Evolutionary conservation across 2,329 filamentous ascomycete genomes (phyloP).

Genomic region (Aureobasidium sp.): DNA sequence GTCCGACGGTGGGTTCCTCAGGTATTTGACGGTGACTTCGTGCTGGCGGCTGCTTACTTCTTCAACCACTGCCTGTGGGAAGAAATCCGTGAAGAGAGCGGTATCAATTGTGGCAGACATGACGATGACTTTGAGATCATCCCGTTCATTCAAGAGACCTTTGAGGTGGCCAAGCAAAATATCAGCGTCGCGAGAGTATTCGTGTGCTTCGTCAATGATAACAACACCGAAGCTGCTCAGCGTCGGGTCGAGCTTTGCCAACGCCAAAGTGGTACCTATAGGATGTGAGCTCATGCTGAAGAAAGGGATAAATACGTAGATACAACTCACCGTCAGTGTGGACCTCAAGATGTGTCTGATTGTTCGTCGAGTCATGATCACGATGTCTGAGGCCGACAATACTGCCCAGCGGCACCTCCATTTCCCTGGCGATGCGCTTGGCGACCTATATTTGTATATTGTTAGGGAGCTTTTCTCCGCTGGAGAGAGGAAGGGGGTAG

Average conservation of each 20-base stretch:
- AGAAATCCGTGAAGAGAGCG: neutral
- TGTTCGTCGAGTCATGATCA: neutral
- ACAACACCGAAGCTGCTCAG: neutral
- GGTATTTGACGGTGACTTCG: neutral
- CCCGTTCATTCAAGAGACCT: neutral
- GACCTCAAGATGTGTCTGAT: neutral
- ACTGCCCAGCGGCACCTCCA: neutral
- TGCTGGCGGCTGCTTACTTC: neutral
- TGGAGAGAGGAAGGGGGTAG: too few species aligned
- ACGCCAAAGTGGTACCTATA: neutral
- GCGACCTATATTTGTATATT: neutral
- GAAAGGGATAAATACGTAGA: too few species aligned
- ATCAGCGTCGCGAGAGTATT: neutral
- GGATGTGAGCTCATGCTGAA: too few species aligned
- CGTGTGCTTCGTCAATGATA: constrained; percentile 1
- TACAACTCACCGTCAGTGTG: neutral
- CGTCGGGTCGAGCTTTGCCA: neutral
- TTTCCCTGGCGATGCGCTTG: neutral
- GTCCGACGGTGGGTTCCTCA: neutral
- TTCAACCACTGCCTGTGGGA: neutral
- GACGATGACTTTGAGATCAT: neutral
- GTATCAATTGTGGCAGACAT: neutral
- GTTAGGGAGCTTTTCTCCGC: too few species aligned
- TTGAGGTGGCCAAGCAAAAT: neutral
- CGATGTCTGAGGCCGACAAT: neutral